Conservation (phyloP, 148 eudicot genomes). For the Chenopodium berlandieri region DNA sequence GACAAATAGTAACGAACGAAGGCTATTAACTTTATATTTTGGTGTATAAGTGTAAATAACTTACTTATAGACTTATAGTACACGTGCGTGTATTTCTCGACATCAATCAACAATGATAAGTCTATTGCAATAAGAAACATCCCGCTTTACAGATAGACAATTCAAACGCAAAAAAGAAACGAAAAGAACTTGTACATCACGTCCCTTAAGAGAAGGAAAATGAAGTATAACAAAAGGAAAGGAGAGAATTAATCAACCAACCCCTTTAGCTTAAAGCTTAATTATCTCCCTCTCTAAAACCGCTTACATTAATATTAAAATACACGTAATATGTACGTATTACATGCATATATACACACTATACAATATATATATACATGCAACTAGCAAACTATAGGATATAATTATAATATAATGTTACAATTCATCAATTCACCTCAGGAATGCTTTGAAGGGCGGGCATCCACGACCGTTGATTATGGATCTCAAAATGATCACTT, state of each 20-base stretch:
- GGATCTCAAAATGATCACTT: constrained; percentile 31
- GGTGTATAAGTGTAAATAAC: too few relatives aligned
- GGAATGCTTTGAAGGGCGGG: constrained; percentile 41
- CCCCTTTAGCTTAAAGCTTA: not conserved
- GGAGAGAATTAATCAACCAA: not conserved
- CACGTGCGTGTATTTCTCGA: not conserved
- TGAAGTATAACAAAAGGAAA: not conserved
- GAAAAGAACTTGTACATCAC: not conserved
- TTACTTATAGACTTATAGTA: not conserved
- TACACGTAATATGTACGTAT: not conserved
- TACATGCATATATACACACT: not conserved
- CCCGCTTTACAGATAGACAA: too few relatives aligned
- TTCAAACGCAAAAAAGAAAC: not conserved
- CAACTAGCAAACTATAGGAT: too few relatives aligned
- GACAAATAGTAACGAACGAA: too few relatives aligned
- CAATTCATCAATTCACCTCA: constrained; percentile 22
- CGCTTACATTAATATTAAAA: not conserved
- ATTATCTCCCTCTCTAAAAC: not conserved
- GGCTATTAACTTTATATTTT: too few relatives aligned
- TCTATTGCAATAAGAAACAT: not conserved
- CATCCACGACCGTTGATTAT: constrained; percentile 36
- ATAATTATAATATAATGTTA: too few relatives aligned
- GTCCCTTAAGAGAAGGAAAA: not conserved
- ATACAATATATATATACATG: not conserved
- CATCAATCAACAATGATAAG: not conserved